These are phyloP conservation scores for Gynandropsis gynandra DNA, from an alignment of 345 rosid species.

Conservation along the genomic window DNA sequence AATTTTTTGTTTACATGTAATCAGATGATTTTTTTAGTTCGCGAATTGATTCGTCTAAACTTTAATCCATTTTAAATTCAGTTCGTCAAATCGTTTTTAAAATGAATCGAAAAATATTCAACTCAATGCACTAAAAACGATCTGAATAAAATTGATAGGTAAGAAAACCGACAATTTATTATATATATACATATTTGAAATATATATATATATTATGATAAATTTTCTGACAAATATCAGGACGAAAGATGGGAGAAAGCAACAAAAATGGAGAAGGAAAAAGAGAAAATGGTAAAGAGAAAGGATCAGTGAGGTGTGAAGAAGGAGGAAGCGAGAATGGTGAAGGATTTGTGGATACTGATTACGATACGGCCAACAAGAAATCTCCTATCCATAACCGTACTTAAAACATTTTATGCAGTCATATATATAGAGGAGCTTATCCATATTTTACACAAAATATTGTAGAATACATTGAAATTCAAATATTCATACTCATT, in stretches of 20 bases:
- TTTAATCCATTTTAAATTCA: too few relatives aligned
- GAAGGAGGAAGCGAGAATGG: slow-evolving; percentile 23
- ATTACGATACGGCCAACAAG: slow-evolving; percentile 28
- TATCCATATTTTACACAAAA: too few relatives aligned
- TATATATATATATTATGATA: background rate
- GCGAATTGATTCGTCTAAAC: too few relatives aligned
- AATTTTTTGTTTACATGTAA: background rate
- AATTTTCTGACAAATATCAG: background rate
- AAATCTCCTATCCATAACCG: too few relatives aligned
- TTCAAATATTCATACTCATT: too few relatives aligned
- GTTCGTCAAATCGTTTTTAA: too few relatives aligned
- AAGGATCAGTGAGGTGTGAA: slow-evolving; percentile 7
- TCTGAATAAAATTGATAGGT: too few relatives aligned
- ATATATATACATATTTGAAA: too few relatives aligned
- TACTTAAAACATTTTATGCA: too few relatives aligned
- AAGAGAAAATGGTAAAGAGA: slow-evolving; percentile 23
- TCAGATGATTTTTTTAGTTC: background rate
- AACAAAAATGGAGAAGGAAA: slow-evolving; percentile 15
- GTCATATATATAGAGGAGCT: too few relatives aligned
- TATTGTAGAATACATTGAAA: too few relatives aligned
- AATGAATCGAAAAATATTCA: background rate
- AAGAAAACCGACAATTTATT: too few relatives aligned
- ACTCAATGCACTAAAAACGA: background rate
- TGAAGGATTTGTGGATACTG: slow-evolving; percentile 31
- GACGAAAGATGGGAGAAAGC: slow-evolving; percentile 13